phyloP scores from a whole-genome alignment of 2,329 filamentous ascomycete species.

The Orbilia javanica region DNA sequence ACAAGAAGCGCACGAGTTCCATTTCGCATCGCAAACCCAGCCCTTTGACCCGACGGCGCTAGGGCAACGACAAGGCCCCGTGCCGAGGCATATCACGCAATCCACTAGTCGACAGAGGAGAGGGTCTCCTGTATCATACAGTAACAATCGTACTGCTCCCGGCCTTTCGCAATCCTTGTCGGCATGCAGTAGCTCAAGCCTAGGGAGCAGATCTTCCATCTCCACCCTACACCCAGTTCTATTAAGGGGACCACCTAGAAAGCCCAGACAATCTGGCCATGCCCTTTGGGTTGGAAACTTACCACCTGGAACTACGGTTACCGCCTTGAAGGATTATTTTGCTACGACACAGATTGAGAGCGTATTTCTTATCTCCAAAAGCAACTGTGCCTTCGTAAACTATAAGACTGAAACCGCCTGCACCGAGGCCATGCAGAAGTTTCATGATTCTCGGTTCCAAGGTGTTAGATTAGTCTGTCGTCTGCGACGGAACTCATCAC shows the following conservation, averaged over 20 bases:
- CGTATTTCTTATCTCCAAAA: slow-evolving; percentile 93
- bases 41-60: background rate
- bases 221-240: slow-evolving; percentile 59
- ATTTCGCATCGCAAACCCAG: slow-evolving; percentile 18
- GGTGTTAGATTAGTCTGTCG: slow-evolving; percentile 87
- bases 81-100: slow-evolving; percentile 45
- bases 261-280: slow-evolving; percentile 80
- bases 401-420: slow-evolving; percentile 86
- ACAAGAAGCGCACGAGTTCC: slow-evolving; percentile 32
- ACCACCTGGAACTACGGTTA: slow-evolving; percentile 82
- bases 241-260: slow-evolving; percentile 75
- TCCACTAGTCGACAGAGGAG: slow-evolving; percentile 48
- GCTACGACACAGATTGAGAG: slow-evolving; percentile 84
- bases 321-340: slow-evolving; percentile 90
- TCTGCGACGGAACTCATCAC: slow-evolving; percentile 73
- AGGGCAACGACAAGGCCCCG: slow-evolving; percentile 36
- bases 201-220: slow-evolving; percentile 38
- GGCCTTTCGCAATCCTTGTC: slow-evolving; percentile 41
- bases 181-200: slow-evolving; percentile 27
- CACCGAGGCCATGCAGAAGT: slow-evolving; percentile 79
- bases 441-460: slow-evolving; percentile 92
- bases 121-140: slow-evolving; percentile 52
- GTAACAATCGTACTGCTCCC: slow-evolving; percentile 14
- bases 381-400: slow-evolving; percentile 97
- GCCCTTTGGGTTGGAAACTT: slow-evolving; percentile 97